phyloP scores from a whole-genome alignment of 441 rosid species.

The Euphorbia corollata region DNA sequence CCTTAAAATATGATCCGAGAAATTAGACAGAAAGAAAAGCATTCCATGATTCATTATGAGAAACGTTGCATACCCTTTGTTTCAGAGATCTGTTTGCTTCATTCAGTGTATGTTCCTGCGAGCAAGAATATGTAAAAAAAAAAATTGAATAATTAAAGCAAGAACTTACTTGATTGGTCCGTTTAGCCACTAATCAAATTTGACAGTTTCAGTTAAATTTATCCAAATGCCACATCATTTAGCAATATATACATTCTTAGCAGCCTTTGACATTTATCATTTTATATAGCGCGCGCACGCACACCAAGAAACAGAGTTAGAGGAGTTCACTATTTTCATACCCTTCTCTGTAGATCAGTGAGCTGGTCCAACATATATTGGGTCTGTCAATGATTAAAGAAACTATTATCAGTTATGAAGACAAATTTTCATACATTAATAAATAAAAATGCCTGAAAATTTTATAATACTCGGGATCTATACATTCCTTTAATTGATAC shows the following conservation, averaged over 20 bases:
- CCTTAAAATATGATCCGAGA: too few relatives aligned
- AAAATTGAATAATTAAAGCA: background rate
- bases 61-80: conserved; percentile 56
- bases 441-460: background rate
- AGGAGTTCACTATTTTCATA: conserved; percentile 19
- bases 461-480: too few relatives aligned
- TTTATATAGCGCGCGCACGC: too few relatives aligned
- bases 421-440: background rate
- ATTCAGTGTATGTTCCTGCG: conserved; percentile 68
- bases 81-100: conserved; percentile 75
- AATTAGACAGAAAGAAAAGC: too few relatives aligned
- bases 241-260: too few relatives aligned
- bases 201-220: background rate
- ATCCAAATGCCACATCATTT: too few relatives aligned
- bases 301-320: too few relatives aligned
- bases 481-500: too few relatives aligned
- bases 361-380: conserved; percentile 94
- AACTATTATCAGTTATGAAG: background rate
- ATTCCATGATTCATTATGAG: too few relatives aligned
- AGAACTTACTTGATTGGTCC: background rate
- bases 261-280: too few relatives aligned
- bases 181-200: background rate
- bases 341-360: conserved; percentile 86
- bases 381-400: conserved; percentile 39
- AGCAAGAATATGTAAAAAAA: background rate